Evolutionary conservation across 78 protist species (phyloP).

Genomic region (Guillardia theta): DNA sequence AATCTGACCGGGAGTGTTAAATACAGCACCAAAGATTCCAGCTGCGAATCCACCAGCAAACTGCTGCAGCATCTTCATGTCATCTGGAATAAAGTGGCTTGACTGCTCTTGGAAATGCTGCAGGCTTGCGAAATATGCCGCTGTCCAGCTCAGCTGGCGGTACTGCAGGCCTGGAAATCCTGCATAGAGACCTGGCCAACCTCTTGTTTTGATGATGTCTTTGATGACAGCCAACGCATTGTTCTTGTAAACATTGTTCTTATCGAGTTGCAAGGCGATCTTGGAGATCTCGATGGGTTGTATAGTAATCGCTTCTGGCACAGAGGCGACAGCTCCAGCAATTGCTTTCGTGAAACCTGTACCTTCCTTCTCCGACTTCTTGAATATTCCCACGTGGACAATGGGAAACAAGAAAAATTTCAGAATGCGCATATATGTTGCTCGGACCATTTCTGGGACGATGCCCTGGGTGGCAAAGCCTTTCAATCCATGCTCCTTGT

Average conservation of each 20-base stretch:
- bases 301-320: constrained; percentile 1
- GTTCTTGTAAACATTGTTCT: background rate
- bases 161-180: background rate
- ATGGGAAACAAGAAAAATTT: constrained; percentile 19
- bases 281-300: constrained; percentile 1
- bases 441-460: constrained; percentile 2
- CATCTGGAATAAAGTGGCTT: background rate
- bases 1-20: constrained; percentile 28
- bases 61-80: background rate
- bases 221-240: background rate
- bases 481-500: background rate
- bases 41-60: constrained; percentile 11
- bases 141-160: constrained; percentile 15
- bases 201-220: background rate
- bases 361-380: background rate
- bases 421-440: constrained; percentile 11
- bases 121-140: background rate
- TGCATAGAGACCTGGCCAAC: background rate
- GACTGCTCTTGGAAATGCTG: background rate
- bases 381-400: background rate
- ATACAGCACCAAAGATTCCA: constrained; percentile 21
- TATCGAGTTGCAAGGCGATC: background rate
- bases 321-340: background rate
- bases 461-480: constrained; percentile 33
- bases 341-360: background rate